Evolutionary conservation across 306 rosid species (phyloP).

Genomic region (Cicer bijugum): DNA sequence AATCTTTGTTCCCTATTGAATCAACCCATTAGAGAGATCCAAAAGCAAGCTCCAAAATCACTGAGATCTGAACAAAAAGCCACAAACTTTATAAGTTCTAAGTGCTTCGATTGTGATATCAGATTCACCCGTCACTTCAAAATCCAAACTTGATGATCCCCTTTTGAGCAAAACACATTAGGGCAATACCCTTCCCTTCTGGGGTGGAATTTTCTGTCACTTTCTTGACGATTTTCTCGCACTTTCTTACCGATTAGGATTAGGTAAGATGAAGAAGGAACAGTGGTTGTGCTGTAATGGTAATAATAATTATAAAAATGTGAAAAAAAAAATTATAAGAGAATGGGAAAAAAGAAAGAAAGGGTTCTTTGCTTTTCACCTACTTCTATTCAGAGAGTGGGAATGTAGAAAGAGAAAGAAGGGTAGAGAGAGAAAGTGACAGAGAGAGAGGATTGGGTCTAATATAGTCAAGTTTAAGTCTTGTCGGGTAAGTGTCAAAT

Average conservation of each 20-base stretch:
- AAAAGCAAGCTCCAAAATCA: slow-evolving; percentile 43
- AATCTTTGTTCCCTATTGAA: slow-evolving; percentile 39
- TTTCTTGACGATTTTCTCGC: slow-evolving; percentile 41
- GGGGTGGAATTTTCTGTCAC: slow-evolving; percentile 21
- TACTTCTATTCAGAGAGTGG: slow-evolving; percentile 49
- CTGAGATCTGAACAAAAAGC: slow-evolving; percentile 55
- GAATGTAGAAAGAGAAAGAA: slow-evolving; percentile 42
- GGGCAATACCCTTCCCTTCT: slow-evolving; percentile 26
- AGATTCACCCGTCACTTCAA: slow-evolving; percentile 40
- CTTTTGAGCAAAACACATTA: slow-evolving; percentile 12
- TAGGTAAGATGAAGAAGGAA: slow-evolving; percentile 56
- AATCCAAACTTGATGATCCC: slow-evolving; percentile 41
- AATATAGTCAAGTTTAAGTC: slow-evolving; percentile 57
- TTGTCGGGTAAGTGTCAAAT: slow-evolving; percentile 37
- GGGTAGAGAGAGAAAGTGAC: slow-evolving; percentile 36
- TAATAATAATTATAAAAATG: slow-evolving; percentile 4
- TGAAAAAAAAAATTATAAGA: slow-evolving; percentile 32
- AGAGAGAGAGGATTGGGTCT: slow-evolving; percentile 44
- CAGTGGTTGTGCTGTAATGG: slow-evolving; percentile 57
- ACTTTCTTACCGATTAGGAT: slow-evolving; percentile 52
- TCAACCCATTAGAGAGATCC: slow-evolving; percentile 59
- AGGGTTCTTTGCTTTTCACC: slow-evolving; percentile 72
- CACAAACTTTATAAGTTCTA: slow-evolving; percentile 18
- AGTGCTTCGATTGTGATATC: slow-evolving; percentile 26
- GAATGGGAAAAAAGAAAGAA: background rate